A percentile compares a stretch with the other conserved stretches of the same genome.
Conservation (phyloP, 1,284 basidiomycete genomes). For the Singerocomus rubriflavus region DNA sequence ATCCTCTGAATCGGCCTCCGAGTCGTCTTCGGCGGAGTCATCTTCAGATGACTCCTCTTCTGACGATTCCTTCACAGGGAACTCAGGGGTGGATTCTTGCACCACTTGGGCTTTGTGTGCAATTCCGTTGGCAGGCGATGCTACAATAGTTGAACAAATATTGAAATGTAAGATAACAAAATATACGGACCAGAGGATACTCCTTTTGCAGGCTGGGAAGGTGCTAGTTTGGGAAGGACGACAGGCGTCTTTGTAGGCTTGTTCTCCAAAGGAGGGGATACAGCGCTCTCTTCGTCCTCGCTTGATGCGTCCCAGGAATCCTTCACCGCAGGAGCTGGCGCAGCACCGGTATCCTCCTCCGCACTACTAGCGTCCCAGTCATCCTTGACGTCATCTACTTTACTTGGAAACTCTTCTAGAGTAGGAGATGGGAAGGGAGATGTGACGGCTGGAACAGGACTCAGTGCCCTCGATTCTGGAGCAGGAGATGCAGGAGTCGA, state of each 20-base stretch:
- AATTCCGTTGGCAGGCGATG: constrained; percentile 4
- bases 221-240: constrained; percentile 17
- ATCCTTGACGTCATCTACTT: constrained; percentile 55
- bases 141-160: constrained; percentile 3
- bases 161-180: neutral
- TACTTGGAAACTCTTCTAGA: constrained; percentile 17
- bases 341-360: constrained; percentile 31
- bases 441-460: constrained; percentile 40
- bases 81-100: constrained; percentile 8
- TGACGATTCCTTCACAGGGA: constrained; percentile 36
- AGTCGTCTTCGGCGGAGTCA: constrained; percentile 38
- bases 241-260: constrained; percentile 29
- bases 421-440: constrained; percentile 26
- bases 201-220: constrained; percentile 2
- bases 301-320: constrained; percentile 88
- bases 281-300: constrained; percentile 50
- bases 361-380: constrained; percentile 78
- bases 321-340: constrained; percentile 49
- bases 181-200: constrained; percentile 11
- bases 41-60: constrained; percentile 46
- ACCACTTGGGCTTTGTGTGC: constrained; percentile 1
- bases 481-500: constrained; percentile 43
- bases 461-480: constrained; percentile 51
- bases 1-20: constrained; percentile 48
- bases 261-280: constrained; percentile 15